Evolutionary conservation across 2,329 filamentous ascomycete genomes (phyloP), one percentile per base, ranked within the genome.

Genomic region (Chaetomiaceae sp.): DNA sequence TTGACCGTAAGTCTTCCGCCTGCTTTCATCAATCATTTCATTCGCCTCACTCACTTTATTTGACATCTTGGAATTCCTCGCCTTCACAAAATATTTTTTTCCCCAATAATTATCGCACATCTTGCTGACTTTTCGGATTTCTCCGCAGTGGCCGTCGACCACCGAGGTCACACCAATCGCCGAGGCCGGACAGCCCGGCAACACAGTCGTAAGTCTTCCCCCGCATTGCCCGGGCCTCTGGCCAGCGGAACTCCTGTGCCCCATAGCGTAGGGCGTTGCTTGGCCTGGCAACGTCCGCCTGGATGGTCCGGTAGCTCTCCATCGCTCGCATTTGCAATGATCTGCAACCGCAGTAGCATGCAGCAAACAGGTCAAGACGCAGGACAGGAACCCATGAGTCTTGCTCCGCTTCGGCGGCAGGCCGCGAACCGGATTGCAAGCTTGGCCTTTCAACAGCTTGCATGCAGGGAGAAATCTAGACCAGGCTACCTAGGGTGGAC

Each of bases 391-490:
- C 30, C 47, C 37, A 21, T 13, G 20, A 50, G 38, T 29, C 38
- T 36, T 34, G n/a, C 30, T 25, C 30, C 38, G 29, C 38, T 36
- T 29, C 29, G 21, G 38, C 38, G 38, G 38, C 30, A 43, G 47
- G 38, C 21, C 30, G 38, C n/a, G 47, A 36, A 20, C 38, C 38
- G 20, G 47, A 43, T 50, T 37, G 47, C 47, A 36, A 50, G 47
- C 47, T 49, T 25, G 38, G 30, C 47, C 30, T 4, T 50, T 29
- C 38, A 50, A 50, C 20, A 37, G 47, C 38, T 50, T 50, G 38
- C 48, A 50, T 50, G 30, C 38, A 50, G 47, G 47, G 30, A 21
- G 16, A 50, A 36, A n/a, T 50, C 38, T 29, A 50, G 46, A 49
- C 46, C 37, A 25, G 37, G n/a, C 23, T n/a, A 49, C 20, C 23